Base-by-base conservation (phyloP, 495 filamentous ascomycete genomes). In the Sphaerosporella brunnea region DNA sequence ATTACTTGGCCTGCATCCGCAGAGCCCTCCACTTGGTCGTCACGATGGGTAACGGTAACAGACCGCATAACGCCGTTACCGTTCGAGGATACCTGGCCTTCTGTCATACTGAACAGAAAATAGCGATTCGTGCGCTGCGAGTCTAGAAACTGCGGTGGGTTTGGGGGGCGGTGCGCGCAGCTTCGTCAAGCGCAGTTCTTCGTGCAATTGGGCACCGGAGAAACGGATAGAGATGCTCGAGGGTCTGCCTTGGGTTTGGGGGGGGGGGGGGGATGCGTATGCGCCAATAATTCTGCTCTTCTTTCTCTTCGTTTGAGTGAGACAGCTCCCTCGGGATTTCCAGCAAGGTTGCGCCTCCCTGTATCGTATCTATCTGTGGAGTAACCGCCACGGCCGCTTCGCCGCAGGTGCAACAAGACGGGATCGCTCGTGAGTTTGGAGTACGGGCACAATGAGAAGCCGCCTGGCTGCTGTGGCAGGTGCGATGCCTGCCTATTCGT, bases 31-130 rank as follows among this genome's bases (percentile, higher is more conserved):
- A 8, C 40, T 8, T 43, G 21, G 19, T 20, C 13, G 23, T 43
- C 40, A 23, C 23, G 13, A 20, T 18, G 21, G 26, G 10, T 21
- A 20, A 21, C 37, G 18, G 37, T 40, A 18, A 40, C 37, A 40
- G 37, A 19, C 21, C 37, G 15, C 21, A 19, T 23, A 43, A 43
- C 40, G 23, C 40, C 40, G 40, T 43, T 43, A 43, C 40, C 26
- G 26, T 43, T 43, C 26, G 40, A 26, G 23, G 40, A 43, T 20
- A 43, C 20, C 3, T 24, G 40, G 18, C 24, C 21, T 43, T 43
- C 40, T 13, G 40, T 43, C 40, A 43, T 43, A 43, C 23, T 26
- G 40, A 23, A 8, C 26, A 23, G 13, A n/a, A 26, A 11, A 10
- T 13, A 11, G 23, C 11, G 24, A 25, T 43, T 43, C 40, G 40